These are phyloP conservation scores for Boeremia exigua DNA, from an alignment of 2,329 filamentous ascomycete genomes.

Conservation along the genomic window DNA sequence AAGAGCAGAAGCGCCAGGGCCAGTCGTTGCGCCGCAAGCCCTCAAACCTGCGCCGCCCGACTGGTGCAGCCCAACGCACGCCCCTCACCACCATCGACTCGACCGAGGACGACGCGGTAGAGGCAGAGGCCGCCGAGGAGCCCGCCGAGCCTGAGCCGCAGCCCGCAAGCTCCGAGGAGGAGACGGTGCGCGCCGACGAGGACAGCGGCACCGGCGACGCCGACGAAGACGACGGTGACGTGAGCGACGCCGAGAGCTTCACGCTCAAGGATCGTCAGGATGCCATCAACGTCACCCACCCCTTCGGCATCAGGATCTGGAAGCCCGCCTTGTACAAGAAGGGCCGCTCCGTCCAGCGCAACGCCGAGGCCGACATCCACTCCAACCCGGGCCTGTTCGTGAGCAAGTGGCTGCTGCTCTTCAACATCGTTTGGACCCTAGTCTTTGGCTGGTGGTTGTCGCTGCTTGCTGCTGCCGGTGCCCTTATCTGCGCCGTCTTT, in stretches of 20 bases:
- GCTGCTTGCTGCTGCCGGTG: constrained; percentile 74
- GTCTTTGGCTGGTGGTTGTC: constrained; percentile 97
- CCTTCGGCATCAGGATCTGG: constrained; percentile 98
- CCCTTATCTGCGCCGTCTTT: constrained; percentile 78
- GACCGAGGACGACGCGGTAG: constrained; percentile 52
- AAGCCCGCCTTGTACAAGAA: constrained; percentile 99
- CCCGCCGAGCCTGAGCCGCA: constrained; percentile 33
- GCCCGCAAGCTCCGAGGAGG: constrained; percentile 44
- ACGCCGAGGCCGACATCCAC: constrained; percentile 95
- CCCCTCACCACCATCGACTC: constrained; percentile 58
- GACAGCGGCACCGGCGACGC: constrained; percentile 59
- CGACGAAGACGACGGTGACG: constrained; percentile 66
- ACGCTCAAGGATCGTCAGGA: constrained; percentile 96
- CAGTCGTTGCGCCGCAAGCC: constrained; percentile 56
- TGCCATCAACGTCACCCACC: constrained; percentile 98
- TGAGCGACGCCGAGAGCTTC: constrained; percentile 96
- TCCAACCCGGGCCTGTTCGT: constrained; percentile 89
- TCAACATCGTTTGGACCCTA: constrained; percentile 89
- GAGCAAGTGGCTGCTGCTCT: constrained; percentile 81
- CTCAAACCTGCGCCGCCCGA: constrained; percentile 56
- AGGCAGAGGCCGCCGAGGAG: constrained; percentile 42
- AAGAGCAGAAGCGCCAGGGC: constrained; percentile 27
- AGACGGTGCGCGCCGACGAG: constrained; percentile 45
- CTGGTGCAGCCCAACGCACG: constrained; percentile 53
- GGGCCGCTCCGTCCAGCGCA: constrained; percentile 92